Evolutionary conservation across 805 yeast species (phyloP).

Genomic region (Blastobotrys americana): DNA sequence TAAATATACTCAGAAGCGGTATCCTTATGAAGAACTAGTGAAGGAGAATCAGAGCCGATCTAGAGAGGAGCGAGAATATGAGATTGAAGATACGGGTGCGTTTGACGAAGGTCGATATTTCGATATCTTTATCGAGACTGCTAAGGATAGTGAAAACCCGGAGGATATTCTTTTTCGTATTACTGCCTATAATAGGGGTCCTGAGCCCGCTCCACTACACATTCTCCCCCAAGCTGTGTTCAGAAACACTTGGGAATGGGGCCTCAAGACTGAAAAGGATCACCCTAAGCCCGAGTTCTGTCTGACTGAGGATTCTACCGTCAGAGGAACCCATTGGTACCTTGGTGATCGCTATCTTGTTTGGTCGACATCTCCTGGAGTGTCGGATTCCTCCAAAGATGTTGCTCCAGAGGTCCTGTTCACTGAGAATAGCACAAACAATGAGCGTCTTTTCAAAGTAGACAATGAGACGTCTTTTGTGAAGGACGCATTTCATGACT

Average conservation of each 20-base stretch:
- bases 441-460: conserved; percentile 50
- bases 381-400: conserved; percentile 42
- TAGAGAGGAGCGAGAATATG: conserved; percentile 68
- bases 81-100: conserved; percentile 70
- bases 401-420: conserved; percentile 70
- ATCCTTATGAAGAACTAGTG: conserved; percentile 72
- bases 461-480: conserved; percentile 56
- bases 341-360: conserved; percentile 59
- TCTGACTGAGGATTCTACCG: conserved; percentile 35
- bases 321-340: conserved; percentile 58
- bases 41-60: conserved; percentile 59
- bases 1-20: conserved; percentile 84
- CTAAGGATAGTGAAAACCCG: conserved; percentile 72
- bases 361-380: conserved; percentile 81
- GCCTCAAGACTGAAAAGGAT: conserved; percentile 44
- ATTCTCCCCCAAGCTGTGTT: conserved; percentile 76
- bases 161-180: conserved; percentile 76
- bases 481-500: conserved; percentile 90
- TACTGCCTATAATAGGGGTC: conserved; percentile 81
- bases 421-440: conserved; percentile 86
- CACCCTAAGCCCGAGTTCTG: conserved; percentile 31
- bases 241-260: conserved; percentile 95
- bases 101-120: conserved; percentile 63
- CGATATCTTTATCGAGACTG: conserved; percentile 85
- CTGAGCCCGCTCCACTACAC: conserved; percentile 80